phyloP scores from a whole-genome alignment of 2,329 filamentous ascomycete genomes.

The Ophiostoma piceae region DNA sequence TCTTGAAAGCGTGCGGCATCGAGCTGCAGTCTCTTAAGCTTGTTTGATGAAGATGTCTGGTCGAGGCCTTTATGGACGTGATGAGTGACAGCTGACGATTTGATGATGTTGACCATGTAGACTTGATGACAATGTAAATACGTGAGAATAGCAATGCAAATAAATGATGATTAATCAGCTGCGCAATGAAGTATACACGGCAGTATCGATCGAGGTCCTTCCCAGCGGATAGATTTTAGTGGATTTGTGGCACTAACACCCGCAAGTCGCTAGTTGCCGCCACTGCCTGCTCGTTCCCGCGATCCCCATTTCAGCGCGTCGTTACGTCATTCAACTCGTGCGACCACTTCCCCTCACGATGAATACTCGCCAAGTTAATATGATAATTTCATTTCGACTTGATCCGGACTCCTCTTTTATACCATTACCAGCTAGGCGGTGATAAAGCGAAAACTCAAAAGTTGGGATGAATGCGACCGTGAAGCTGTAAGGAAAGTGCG shows the following conservation, averaged over 20 bases:
- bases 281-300: neutral
- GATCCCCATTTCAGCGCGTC: neutral
- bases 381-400: neutral
- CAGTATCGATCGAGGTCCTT: neutral
- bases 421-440: neutral
- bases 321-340: conserved; percentile 10
- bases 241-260: neutral
- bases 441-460: neutral
- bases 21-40: neutral
- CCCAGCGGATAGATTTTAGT: neutral
- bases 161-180: neutral
- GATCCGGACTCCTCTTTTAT: neutral
- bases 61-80: neutral
- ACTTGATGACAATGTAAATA: too few species aligned
- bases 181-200: neutral
- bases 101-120: neutral
- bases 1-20: neutral
- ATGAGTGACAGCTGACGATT: neutral
- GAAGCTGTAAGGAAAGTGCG: neutral
- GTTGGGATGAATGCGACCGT: neutral
- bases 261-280: neutral
- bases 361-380: neutral
- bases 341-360: conserved; percentile 3
- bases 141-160: too few species aligned
- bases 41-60: neutral